phyloP scores from a whole-genome alignment of 192 early-diverging fungal species.

The Funneliformis mosseae region DNA sequence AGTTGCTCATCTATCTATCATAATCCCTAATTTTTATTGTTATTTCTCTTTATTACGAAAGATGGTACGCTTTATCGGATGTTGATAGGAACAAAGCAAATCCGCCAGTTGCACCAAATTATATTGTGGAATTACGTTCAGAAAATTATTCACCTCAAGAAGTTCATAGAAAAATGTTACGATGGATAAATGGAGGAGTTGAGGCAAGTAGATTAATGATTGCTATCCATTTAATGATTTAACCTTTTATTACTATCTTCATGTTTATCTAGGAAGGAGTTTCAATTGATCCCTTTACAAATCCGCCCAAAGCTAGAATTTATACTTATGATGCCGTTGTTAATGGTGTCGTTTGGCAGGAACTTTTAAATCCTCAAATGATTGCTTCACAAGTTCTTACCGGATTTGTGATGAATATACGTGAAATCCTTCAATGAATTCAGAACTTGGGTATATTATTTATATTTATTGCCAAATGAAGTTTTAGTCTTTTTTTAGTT shows the following conservation, averaged over 20 bases:
- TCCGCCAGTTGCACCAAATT: constrained; percentile 26
- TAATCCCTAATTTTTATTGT: too few species aligned
- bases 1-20: too few species aligned
- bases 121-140: constrained; percentile 18
- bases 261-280: constrained; percentile 24
- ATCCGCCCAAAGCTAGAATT: not conserved
- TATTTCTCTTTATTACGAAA: too few species aligned
- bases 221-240: not conserved
- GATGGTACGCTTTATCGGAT: constrained; percentile 14
- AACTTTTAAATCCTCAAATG: not conserved
- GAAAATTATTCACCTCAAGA: not conserved
- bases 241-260: not conserved
- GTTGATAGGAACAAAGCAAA: not conserved
- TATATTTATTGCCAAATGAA: too few species aligned
- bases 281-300: constrained; percentile 3
- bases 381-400: constrained; percentile 12
- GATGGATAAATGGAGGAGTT: constrained; percentile 20
- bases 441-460: too few species aligned
- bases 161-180: constrained; percentile 16
- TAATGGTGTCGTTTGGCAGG: not conserved
- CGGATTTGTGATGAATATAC: constrained; percentile 22
- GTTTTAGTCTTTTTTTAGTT: too few species aligned
- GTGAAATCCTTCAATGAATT: too few species aligned
- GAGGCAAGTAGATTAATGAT: constrained; percentile 18
- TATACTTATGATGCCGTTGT: constrained; percentile 1